Base-by-base conservation (phyloP, 1,139 yeast species). In the Debaryomyces udenii region DNA sequence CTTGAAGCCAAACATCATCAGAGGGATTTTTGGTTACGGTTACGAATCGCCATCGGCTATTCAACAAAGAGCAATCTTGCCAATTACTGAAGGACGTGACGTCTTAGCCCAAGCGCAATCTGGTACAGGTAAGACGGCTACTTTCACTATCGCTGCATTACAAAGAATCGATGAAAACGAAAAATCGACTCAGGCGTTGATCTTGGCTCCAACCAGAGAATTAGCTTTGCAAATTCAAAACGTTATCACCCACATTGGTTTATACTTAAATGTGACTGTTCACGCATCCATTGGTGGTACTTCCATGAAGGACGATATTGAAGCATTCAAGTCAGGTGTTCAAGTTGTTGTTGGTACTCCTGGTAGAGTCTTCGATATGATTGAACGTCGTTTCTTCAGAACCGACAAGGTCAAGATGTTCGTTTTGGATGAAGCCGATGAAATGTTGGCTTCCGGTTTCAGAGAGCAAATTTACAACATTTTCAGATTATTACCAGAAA, bases 211-310 rank as follows among this genome's bases (percentile, higher is more conserved):
- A 67, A 93, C 99, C 69, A 89, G 99, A 80, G 99, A 93, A 79
- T 82, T 93, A 76, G 99, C 98, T 48, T 78, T 89, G 62, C 99
- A 93, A 80, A 93, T 93, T 69, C 96, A 91, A 79, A 89, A 88
- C 71, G 99, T 93, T 64, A 93, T 93, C 53, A 77, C 89, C 64
- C 89, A 93, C 61, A 83, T 93, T 60, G 98, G 98, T 63, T 82
- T 86, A 71, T 91, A 89, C 81, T 82, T 93, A 81, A 83, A 89
- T 62, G 86, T 93, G 55, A 82, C 91, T 54, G 96, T 95, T 61
- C 99, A 93, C 66, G 97, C 98, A 51, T 91, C 96, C 68, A 93
- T 93, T 66, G 99, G 99, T 79, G 99, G 99, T 78, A 91, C 96
- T 59, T 83, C 94, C 50, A 80, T 88, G 70, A 78, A 80, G 57